Evolutionary conservation across 306 rosid genomes (phyloP).

Genomic region (Delonix regia): DNA sequence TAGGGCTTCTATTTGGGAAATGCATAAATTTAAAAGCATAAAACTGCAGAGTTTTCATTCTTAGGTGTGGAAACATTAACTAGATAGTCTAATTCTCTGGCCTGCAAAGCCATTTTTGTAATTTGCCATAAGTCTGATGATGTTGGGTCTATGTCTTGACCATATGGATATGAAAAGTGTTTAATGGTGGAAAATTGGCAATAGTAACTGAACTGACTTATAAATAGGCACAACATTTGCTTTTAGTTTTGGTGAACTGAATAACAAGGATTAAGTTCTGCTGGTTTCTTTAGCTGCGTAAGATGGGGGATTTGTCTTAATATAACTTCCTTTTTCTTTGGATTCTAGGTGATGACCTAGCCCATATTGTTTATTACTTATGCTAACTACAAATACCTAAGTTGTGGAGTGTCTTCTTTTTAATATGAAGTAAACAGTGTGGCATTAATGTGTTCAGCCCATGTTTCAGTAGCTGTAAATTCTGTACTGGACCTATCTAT

Average conservation of each 20-base stretch:
- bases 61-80: conserved; percentile 10
- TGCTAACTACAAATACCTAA: conserved; percentile 8
- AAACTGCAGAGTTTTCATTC: conserved; percentile 11
- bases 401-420: conserved; percentile 23
- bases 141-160: conserved; percentile 6
- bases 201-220: conserved; percentile 22
- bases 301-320: background rate
- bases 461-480: conserved; percentile 25
- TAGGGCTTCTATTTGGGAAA: conserved; percentile 12
- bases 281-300: conserved; percentile 22
- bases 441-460: background rate
- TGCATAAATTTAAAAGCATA: conserved; percentile 19
- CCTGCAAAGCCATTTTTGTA: conserved; percentile 4
- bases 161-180: conserved; percentile 4
- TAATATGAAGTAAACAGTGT: conserved; percentile 9
- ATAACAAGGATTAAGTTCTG: conserved; percentile 12
- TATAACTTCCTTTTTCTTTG: conserved; percentile 2
- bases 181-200: conserved; percentile 12
- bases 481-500: conserved; percentile 20
- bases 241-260: conserved; percentile 18
- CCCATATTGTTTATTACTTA: conserved; percentile 27
- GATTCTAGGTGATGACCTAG: conserved; percentile 24
- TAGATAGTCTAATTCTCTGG: conserved; percentile 21
- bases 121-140: conserved; percentile 26
- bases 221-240: conserved; percentile 23